A percentile compares a stretch with the other conserved stretches of the same genome.
phyloP scores from a whole-genome alignment of 805 yeast species.

The Ogataea angusta region DNA sequence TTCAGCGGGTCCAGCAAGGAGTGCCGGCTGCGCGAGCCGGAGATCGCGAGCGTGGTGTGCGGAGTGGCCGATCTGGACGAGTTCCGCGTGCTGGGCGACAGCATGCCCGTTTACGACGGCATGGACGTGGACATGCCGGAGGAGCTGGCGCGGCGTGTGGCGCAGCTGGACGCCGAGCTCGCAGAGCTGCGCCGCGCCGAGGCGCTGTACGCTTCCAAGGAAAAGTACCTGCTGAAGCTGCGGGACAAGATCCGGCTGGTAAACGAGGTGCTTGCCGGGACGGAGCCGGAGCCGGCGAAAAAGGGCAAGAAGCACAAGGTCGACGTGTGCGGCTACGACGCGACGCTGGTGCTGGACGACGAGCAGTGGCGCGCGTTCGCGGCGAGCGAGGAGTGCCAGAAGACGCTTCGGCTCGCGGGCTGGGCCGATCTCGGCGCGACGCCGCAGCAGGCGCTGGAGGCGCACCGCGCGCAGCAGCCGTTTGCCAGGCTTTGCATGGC shows the following conservation, averaged over 20 bases:
- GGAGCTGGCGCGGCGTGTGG: slow-evolving; percentile 6
- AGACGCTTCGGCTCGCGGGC: too few relatives aligned
- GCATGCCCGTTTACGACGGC: slow-evolving; percentile 40
- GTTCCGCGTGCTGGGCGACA: slow-evolving; percentile 33
- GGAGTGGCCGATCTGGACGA: slow-evolving; percentile 16
- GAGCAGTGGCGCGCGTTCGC: slow-evolving; percentile 23
- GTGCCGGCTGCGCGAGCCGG: slow-evolving; percentile 9
- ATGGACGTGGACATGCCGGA: slow-evolving; percentile 12
- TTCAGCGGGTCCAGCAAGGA: slow-evolving; percentile 13
- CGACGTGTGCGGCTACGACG: slow-evolving; percentile 55
- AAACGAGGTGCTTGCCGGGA: slow-evolving; percentile 35
- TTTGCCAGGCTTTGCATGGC: slow-evolving; percentile 40
- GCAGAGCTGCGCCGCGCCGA: slow-evolving; percentile 16
- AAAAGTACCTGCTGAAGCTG: slow-evolving; percentile 28
- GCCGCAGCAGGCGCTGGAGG: slow-evolving; percentile 9
- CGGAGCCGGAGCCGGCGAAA: slow-evolving; percentile 16
- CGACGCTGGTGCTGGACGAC: slow-evolving; percentile 17
- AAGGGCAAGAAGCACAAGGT: slow-evolving; percentile 26
- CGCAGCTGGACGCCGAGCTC: slow-evolving; percentile 25
- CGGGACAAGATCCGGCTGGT: slow-evolving; percentile 37
- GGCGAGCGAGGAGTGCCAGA: slow-evolving; percentile 10
- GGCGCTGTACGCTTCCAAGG: slow-evolving; percentile 13
- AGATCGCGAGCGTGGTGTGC: slow-evolving; percentile 17
- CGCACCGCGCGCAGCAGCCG: slow-evolving; percentile 20
- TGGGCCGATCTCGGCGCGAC: slow-evolving; percentile 5